These are phyloP conservation scores for Eutypa lata DNA, from an alignment of 2,329 filamentous ascomycete genomes.

Conservation along the genomic window DNA sequence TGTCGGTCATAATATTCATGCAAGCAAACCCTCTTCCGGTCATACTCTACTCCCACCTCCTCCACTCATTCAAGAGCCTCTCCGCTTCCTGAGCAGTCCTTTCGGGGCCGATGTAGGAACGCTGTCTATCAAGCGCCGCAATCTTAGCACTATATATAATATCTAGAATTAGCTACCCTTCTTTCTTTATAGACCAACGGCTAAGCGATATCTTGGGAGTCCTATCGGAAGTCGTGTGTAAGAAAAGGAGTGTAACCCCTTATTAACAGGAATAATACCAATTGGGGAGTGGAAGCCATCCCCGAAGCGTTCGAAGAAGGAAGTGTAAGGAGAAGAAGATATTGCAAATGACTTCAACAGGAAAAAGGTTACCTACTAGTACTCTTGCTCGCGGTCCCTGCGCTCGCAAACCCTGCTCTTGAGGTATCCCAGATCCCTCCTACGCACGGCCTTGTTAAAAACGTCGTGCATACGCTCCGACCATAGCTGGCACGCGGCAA, in stretches of 20 bases:
- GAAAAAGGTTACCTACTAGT: constrained; percentile 37
- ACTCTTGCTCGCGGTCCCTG: constrained; percentile 56
- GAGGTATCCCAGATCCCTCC: constrained; percentile 65
- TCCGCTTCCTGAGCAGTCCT: constrained; percentile 43
- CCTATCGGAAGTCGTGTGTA: too few species aligned
- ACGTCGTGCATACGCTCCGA: constrained; percentile 73
- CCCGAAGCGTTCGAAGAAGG: too few species aligned
- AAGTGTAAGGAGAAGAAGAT: neutral
- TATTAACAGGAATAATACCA: neutral
- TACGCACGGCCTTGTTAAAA: constrained; percentile 64
- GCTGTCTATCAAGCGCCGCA: constrained; percentile 36
- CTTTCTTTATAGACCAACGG: too few species aligned
- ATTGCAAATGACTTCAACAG: neutral
- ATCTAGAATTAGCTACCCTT: too few species aligned
- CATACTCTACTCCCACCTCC: constrained; percentile 31
- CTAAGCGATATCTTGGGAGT: too few species aligned
- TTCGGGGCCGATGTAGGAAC: constrained; percentile 25
- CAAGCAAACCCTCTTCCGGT: too few species aligned
- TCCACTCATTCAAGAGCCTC: constrained; percentile 54
- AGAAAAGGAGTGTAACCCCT: neutral
- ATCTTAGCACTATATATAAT: constrained; percentile 38
- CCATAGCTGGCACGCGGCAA: constrained; percentile 73
- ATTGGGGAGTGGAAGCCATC: neutral
- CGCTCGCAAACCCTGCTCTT: constrained; percentile 55
- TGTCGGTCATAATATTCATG: too few species aligned